Base-by-base conservation (phyloP, 441 rosid genomes). In the Bocquillonia castaneifolia region DNA sequence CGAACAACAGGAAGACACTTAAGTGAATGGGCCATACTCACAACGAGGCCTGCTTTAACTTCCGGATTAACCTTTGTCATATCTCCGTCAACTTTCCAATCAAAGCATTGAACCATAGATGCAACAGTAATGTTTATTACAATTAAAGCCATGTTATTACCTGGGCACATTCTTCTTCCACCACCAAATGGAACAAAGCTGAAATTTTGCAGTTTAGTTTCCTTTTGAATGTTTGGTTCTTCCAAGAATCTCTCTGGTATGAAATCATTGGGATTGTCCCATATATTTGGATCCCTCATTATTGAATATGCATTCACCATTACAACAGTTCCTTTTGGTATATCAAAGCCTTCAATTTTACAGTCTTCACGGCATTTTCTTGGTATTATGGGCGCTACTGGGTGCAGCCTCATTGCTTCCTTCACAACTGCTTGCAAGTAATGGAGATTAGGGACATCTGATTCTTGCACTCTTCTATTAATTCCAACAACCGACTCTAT, bases 401-500 rank as follows among this genome's bases (percentile, higher is more conserved):
- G 85, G 55, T 82, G 61, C 8, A 80, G 59, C 54, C 84, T 63
- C 23, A 74, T 56, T 61, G 80, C 62, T 77, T 81, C 83, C 32
- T 74, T 73, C 28, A 76, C 67, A 0, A 76, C 77, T 14, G 82
- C 79, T 54, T 74, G 83, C 32, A 79, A 50, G 71, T 73, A 82
- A 6, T 75, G 83, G 13, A 77, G 76, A 59, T 58, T 74, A 59
- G 45, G 44, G 70, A 80, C 64, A 69, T 82, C 82, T 18, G 80
- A 60, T 40, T 83, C 83, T 59, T 74, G 72, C 1, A 77, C 42
- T 57, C 83, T 80, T 3, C 55, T 31, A 32, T 40, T 70, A 15
- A n/a, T n/a, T n/a, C 79, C 81, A 0, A 80, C 79, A 51, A 77
- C 75, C 17, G 80, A 65, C 6, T 78, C 87, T 14, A 78, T 81